A percentile compares a stretch with the other conserved stretches of the same genome.
phyloP scores from a whole-genome alignment of 768 basidiomycete genomes.

The Xerocomus brunneocitrinus region DNA sequence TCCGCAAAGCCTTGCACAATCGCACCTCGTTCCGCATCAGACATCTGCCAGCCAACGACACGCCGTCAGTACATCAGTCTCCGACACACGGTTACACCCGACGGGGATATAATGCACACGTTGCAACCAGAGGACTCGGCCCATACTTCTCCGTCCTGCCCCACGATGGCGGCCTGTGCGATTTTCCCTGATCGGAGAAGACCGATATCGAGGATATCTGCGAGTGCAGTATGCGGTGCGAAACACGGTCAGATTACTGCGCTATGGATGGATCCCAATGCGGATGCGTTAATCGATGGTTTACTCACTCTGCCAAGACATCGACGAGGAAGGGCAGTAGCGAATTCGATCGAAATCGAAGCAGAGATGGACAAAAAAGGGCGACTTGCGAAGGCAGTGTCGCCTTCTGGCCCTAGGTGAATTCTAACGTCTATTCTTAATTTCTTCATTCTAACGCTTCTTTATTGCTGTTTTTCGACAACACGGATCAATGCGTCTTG shows the following conservation, averaged over 20 bases:
- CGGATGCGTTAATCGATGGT: not conserved
- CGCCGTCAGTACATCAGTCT: not conserved
- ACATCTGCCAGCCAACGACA: conserved; percentile 12
- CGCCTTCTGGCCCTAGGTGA: not conserved
- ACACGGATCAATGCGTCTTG: too few species aligned
- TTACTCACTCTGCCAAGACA: conserved; percentile 28
- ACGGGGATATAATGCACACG: conserved; percentile 13
- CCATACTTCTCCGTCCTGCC: conserved; percentile 29
- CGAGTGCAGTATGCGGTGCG: not conserved
- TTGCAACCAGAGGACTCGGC: conserved; percentile 27
- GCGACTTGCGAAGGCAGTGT: not conserved
- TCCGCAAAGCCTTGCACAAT: conserved; percentile 19
- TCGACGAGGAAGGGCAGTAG: conserved; percentile 1
- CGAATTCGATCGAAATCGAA: not conserved
- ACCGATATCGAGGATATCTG: conserved; percentile 81
- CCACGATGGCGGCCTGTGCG: conserved; percentile 56
- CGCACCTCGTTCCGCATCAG: conserved; percentile 17
- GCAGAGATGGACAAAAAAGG: not conserved
- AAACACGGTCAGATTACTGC: not conserved
- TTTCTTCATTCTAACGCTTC: not conserved
- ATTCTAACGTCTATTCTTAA: not conserved
- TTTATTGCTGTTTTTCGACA: too few species aligned
- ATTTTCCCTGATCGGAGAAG: conserved; percentile 73
- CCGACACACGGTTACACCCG: not conserved
- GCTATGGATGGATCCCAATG: not conserved